phyloP scores from a whole-genome alignment of 352 stramenopile genomes.

The Peronosclerospora sorghi region DNA sequence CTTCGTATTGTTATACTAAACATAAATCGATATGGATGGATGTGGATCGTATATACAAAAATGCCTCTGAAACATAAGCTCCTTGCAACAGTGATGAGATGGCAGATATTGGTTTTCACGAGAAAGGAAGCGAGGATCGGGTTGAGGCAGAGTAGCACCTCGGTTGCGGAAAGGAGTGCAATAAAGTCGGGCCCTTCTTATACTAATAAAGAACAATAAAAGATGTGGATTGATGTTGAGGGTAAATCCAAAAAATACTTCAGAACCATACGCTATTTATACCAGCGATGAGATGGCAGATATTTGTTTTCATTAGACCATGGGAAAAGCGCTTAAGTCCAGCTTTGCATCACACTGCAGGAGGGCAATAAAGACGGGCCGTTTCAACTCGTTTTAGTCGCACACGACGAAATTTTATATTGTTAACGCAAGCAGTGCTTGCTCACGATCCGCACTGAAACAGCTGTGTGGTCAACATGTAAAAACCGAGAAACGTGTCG shows the following conservation, averaged over 20 bases:
- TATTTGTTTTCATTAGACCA: conserved; percentile 1
- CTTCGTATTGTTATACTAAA: not conserved
- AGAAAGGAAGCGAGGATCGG: conserved; percentile 6
- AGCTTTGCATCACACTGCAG: conserved; percentile 1
- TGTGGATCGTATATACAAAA: not conserved
- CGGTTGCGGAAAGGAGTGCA: no score
- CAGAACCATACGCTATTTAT: not conserved
- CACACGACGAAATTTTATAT: no score
- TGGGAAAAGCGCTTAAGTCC: conserved; percentile 12
- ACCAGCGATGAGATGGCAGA: not conserved
- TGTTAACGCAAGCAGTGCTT: no score
- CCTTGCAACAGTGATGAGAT: not conserved
- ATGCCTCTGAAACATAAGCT: no score
- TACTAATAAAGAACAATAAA: not conserved
- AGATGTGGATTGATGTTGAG: not conserved
- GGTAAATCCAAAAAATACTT: not conserved
- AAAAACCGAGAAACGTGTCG: no score
- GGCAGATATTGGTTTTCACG: not conserved
- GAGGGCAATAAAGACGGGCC: no score
- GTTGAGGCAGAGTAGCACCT: conserved; percentile 13
- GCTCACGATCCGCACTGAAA: no score
- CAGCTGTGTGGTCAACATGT: no score
- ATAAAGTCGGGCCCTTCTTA: no score
- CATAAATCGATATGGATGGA: not conserved
- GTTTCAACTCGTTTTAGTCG: no score